Base-by-base conservation (phyloP, 768 basidiomycete genomes). In the Russula emetica region DNA sequence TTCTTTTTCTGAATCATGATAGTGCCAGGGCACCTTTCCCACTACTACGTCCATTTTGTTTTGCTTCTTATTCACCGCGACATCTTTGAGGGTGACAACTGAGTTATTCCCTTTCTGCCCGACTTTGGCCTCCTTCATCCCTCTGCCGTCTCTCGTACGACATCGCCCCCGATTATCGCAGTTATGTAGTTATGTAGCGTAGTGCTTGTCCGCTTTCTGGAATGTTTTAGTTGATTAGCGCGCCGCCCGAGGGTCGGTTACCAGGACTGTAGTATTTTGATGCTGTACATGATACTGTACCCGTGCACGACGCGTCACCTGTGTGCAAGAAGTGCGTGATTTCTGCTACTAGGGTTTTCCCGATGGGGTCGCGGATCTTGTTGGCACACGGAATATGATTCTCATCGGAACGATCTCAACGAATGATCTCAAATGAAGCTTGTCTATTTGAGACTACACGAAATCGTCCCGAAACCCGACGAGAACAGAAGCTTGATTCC, bases 121-220 rank as follows among this genome's bases (percentile, higher is more conserved):
- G 51, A 38, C 56, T 55, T 30, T 8, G 30, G 42, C 56, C 24
- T 36, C 32, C 24, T 52, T 24, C 45, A 42, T 49, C 52, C 52
- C 32, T 51, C 60, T 50, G 32, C 44, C 62, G 47, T 63, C 67
- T 59, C 60, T 65, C 62, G 67, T 66, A 67, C 53, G 55, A 64
- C 59, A 60, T 60, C 66, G 64, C 67, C 61, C 22, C 70, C 53
- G 59, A 67, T 55, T 53, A 68, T 63, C 44, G 60, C 68, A 64
- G 70, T 60, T 70, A 60, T 72, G 70, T 70, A 73, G 71, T 73
- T 72, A 66, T 74, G 73, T 74, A 74, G 72, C 71, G 69, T 74
- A 74, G 71, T 65, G 64, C 60, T 65, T 61, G 64, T 61, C 60
- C 54, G 64, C 55, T 65, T 57, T 57, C 63, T 65, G 64, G 55